A percentile compares a stretch with the other conserved stretches of the same genome.
These are phyloP conservation scores for Chaetomidium leptoderma DNA, from an alignment of 495 filamentous ascomycete species.

Conservation along the genomic window DNA sequence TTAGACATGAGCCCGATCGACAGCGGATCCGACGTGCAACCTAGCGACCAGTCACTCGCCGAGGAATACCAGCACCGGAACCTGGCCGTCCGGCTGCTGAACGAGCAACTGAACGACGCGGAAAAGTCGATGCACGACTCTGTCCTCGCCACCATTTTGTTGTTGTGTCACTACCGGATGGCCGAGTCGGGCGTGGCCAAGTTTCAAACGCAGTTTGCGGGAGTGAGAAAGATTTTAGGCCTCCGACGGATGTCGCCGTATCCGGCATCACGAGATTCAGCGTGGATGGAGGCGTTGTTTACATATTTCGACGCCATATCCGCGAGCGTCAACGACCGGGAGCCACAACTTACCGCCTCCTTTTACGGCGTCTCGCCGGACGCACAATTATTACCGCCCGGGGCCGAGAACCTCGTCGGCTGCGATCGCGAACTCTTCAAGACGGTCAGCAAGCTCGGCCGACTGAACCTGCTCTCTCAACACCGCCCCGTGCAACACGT, in stretches of 20 bases:
- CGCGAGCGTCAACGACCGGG: conserved; percentile 85
- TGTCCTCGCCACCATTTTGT: conserved; percentile 78
- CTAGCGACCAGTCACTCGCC: conserved; percentile 50
- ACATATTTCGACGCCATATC: conserved; percentile 96
- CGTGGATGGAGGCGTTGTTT: conserved; percentile 94
- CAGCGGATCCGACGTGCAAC: conserved; percentile 36
- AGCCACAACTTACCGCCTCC: conserved; percentile 73
- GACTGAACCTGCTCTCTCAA: conserved; percentile 85
- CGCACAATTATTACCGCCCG: conserved; percentile 56
- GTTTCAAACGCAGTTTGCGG: conserved; percentile 90
- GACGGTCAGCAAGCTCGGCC: conserved; percentile 70
- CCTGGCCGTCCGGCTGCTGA: conserved; percentile 74
- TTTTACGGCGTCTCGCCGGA: conserved; percentile 62
- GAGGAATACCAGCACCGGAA: conserved; percentile 81
- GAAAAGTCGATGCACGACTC: conserved; percentile 74
- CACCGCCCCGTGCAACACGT: conserved; percentile 52
- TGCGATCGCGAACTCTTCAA: conserved; percentile 81
- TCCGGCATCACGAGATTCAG: conserved; percentile 62
- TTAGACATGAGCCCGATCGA: conserved; percentile 35
- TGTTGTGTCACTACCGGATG: conserved; percentile 88
- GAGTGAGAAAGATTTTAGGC: conserved; percentile 85
- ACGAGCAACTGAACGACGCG: conserved; percentile 74
- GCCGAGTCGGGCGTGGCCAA: conserved; percentile 88
- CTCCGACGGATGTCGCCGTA: conserved; percentile 65
- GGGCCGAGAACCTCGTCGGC: conserved; percentile 73